Evolutionary conservation across 345 rosid genomes (phyloP).

Genomic region (Bruguiera parviflora): DNA sequence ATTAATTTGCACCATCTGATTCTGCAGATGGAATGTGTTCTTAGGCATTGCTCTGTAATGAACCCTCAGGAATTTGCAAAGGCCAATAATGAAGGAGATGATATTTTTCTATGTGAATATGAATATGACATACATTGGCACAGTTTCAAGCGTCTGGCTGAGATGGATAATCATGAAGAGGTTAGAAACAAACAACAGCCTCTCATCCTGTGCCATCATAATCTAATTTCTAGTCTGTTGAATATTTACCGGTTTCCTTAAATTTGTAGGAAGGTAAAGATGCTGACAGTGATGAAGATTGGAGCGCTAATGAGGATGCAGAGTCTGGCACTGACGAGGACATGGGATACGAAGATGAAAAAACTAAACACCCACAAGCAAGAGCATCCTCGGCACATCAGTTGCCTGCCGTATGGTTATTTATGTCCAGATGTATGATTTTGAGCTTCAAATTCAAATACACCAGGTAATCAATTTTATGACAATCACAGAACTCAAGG

Average conservation of each 20-base stretch:
- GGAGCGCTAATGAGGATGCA: constrained; percentile 47
- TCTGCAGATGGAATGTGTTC: constrained; percentile 68
- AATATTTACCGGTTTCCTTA: constrained; percentile 11
- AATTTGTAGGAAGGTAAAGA: constrained; percentile 45
- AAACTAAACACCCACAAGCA: constrained; percentile 29
- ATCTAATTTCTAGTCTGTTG: constrained; percentile 7
- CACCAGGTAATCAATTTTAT: constrained; percentile 8
- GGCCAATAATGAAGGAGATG: constrained; percentile 78
- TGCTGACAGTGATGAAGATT: constrained; percentile 70
- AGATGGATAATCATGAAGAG: constrained; percentile 51
- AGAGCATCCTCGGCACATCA: constrained; percentile 36
- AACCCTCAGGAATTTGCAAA: constrained; percentile 66
- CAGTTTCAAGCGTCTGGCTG: constrained; percentile 81
- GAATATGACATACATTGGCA: constrained; percentile 91
- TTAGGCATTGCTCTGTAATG: constrained; percentile 78
- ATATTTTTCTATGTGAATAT: constrained; percentile 83
- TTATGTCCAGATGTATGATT: constrained; percentile 16
- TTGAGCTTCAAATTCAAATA: constrained; percentile 15
- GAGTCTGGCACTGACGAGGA: constrained; percentile 63
- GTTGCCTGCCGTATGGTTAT: constrained; percentile 55
- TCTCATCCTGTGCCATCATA: background rate
- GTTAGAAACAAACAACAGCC: constrained; percentile 22
- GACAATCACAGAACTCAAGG: constrained; percentile 53
- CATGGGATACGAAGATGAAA: constrained; percentile 50
- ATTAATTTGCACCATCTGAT: constrained; percentile 4